Conservation (phyloP, 371 early-diverging fungal genomes). For the Zychaea mexicana region DNA sequence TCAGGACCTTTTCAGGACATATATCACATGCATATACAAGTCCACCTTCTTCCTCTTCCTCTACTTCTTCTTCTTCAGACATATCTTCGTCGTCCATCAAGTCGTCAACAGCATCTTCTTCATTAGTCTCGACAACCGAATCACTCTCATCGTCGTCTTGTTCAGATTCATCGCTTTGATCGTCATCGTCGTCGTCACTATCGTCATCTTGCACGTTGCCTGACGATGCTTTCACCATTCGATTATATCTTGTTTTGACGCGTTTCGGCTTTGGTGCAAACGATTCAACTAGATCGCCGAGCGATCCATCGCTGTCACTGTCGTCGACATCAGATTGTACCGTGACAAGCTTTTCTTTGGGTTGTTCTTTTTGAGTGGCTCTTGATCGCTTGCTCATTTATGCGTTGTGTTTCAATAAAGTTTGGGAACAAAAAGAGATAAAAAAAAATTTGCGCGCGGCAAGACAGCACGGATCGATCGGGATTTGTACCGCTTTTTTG, state of each 20-base stretch:
- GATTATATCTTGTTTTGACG: conserved; percentile 8
- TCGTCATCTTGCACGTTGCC: conserved; percentile 12
- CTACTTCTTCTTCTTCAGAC: conserved; percentile 2
- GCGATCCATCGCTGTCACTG: conserved; percentile 4
- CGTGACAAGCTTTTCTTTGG: background rate
- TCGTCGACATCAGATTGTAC: conserved; percentile 7
- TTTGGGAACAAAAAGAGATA: background rate
- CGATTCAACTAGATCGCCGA: background rate
- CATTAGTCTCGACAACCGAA: background rate
- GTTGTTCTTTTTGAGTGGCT: background rate
- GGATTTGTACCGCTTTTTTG: too few relatives aligned
- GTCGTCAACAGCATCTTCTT: conserved; percentile 8
- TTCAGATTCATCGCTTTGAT: conserved; percentile 8
- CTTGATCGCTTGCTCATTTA: background rate
- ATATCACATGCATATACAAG: conserved; percentile 22
- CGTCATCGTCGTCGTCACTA: conserved; percentile 13
- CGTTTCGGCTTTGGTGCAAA: background rate
- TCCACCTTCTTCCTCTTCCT: conserved; percentile 18
- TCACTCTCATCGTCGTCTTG: conserved; percentile 11
- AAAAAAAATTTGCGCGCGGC: background rate
- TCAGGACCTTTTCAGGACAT: conserved; percentile 26
- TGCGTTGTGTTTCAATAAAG: background rate
- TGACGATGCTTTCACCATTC: conserved; percentile 12
- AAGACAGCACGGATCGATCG: background rate
- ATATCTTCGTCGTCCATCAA: conserved; percentile 3